Conservation (phyloP, 2,329 filamentous ascomycete species). For the Diaporthe caulivora region DNA sequence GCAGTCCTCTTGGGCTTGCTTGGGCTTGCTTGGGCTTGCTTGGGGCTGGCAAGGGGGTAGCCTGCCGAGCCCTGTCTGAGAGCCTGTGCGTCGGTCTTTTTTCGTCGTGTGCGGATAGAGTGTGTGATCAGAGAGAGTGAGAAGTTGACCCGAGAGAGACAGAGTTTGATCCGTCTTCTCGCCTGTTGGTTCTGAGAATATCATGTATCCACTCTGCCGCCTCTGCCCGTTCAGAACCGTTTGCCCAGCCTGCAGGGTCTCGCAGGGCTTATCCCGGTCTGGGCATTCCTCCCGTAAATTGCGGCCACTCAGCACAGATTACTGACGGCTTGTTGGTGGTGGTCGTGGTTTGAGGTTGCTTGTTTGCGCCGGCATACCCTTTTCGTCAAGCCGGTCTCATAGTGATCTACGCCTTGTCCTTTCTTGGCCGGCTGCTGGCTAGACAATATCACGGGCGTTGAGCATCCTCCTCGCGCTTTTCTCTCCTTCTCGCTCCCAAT, state of each 20-base stretch:
- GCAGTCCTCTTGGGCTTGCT: too few species aligned
- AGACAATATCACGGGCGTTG: slow-evolving; percentile 11
- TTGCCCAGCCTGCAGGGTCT: slow-evolving; percentile 18
- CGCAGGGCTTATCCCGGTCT: slow-evolving; percentile 23
- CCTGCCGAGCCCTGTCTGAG: slow-evolving; percentile 2
- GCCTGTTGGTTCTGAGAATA: neutral
- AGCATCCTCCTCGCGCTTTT: neutral
- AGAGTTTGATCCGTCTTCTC: neutral
- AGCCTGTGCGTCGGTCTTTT: neutral
- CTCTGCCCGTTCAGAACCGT: neutral
- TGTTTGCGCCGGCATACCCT: slow-evolving; percentile 14
- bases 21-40: too few species aligned
- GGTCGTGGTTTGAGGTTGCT: neutral
- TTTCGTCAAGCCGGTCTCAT: slow-evolving; percentile 22
- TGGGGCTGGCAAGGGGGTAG: slow-evolving; percentile 4
- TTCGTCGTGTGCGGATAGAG: neutral
- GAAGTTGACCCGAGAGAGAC: neutral
- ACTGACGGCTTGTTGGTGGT: neutral
- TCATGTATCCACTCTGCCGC: slow-evolving; percentile 13
- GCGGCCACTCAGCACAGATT: neutral
- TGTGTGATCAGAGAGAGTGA: too few species aligned
- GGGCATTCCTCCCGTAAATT: slow-evolving; percentile 21
- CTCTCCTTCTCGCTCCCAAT: neutral
- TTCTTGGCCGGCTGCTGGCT: slow-evolving; percentile 14
- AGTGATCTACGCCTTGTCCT: slow-evolving; percentile 22